A percentile compares a stretch with the other conserved stretches of the same genome.
Evolutionary conservation across 176 grass and related monocot species (phyloP).

Genomic region (Urochloa ruziziensis): DNA sequence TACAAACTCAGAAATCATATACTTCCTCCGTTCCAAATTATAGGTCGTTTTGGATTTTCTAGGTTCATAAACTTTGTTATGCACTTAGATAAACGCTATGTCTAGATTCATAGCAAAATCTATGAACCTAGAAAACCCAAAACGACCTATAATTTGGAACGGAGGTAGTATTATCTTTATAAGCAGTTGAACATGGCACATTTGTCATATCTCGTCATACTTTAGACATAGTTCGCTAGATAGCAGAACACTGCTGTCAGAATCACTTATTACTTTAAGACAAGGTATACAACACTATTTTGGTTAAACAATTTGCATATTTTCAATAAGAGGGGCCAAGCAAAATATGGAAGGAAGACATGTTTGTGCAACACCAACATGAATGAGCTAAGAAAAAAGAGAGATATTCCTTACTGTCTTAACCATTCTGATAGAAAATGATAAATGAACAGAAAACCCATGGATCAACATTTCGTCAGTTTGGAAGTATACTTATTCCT

Average conservation of each 20-base stretch:
- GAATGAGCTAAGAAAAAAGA: not conserved
- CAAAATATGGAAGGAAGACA: not conserved
- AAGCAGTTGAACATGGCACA: not conserved
- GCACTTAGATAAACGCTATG: too few relatives aligned
- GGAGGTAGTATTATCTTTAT: not conserved
- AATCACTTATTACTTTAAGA: not conserved
- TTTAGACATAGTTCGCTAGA: not conserved
- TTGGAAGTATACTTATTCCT: too few relatives aligned
- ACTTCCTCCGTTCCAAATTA: too few relatives aligned
- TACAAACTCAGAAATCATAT: not conserved
- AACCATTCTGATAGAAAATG: not conserved
- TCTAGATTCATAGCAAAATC: too few relatives aligned
- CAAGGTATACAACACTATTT: not conserved
- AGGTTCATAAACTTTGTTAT: too few relatives aligned
- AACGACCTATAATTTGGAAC: too few relatives aligned
- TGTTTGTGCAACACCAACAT: not conserved
- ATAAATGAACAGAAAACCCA: not conserved
- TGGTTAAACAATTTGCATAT: not conserved
- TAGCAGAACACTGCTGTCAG: not conserved
- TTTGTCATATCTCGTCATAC: not conserved
- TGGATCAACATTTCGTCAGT: too few relatives aligned
- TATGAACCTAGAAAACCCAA: too few relatives aligned
- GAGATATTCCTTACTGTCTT: not conserved
- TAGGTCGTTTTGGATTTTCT: too few relatives aligned
- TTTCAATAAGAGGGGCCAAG: not conserved